A percentile compares a stretch with the other conserved stretches of the same genome.
Evolutionary conservation across 441 rosid species (phyloP).

Genomic region (Erodium chrysanthum): DNA sequence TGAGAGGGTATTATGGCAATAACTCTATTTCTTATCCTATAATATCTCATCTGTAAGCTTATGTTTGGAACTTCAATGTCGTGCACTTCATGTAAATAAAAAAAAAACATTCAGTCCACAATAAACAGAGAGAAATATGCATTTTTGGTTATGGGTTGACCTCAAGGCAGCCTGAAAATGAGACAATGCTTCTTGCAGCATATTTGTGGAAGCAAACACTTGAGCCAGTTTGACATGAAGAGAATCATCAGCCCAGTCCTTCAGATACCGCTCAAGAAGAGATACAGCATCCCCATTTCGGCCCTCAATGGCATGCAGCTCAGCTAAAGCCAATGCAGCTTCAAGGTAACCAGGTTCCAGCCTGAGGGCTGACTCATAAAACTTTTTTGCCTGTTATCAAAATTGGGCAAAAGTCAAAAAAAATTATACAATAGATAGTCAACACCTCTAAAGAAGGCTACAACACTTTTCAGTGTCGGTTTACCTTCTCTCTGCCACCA

Average conservation of each 20-base stretch:
- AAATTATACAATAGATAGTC: slow-evolving; percentile 8
- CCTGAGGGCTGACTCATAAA: slow-evolving; percentile 88
- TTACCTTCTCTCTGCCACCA: slow-evolving; percentile 92
- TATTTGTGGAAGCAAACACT: slow-evolving; percentile 78
- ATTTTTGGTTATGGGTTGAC: slow-evolving; percentile 24
- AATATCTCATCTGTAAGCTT: not conserved
- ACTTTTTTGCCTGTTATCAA: slow-evolving; percentile 69
- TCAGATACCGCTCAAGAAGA: slow-evolving; percentile 79
- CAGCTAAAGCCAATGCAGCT: slow-evolving; percentile 93
- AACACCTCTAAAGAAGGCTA: not conserved
- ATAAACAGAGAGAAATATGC: slow-evolving; percentile 10
- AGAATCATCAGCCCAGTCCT: slow-evolving; percentile 97
- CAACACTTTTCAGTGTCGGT: not conserved
- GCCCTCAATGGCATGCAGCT: slow-evolving; percentile 83
- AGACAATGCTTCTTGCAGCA: slow-evolving; percentile 72
- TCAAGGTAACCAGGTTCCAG: slow-evolving; percentile 93
- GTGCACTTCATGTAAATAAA: not conserved
- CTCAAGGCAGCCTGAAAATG: slow-evolving; percentile 90
- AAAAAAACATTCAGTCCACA: not conserved
- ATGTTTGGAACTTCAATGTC: not conserved
- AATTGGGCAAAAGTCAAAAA: slow-evolving; percentile 12
- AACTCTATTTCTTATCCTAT: not conserved
- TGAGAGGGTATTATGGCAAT: not conserved
- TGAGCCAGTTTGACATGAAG: slow-evolving; percentile 95
- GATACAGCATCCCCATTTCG: slow-evolving; percentile 86